phyloP scores from a whole-genome alignment of 345 rosid species.

The Schrenkiella parvula region DNA sequence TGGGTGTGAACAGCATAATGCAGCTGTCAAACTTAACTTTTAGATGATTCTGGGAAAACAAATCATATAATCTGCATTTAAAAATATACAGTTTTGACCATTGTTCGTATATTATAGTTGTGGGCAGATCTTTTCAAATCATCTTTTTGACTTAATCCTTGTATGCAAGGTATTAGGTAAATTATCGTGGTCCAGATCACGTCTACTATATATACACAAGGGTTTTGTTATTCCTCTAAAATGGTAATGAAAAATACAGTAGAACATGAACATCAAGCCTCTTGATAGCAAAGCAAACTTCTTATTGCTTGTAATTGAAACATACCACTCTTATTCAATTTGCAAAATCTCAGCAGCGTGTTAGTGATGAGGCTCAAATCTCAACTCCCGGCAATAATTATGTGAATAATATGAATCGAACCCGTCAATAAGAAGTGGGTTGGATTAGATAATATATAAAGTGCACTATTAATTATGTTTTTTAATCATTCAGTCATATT shows the following conservation, averaged over 20 bases:
- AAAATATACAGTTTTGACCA: conserved; percentile 6
- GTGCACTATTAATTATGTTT: neutral
- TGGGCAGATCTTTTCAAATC: conserved; percentile 24
- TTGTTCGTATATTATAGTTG: neutral
- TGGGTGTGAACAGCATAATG: conserved; percentile 6
- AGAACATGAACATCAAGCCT: too few species aligned
- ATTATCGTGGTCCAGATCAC: neutral
- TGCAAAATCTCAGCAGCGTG: neutral
- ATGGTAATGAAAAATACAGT: neutral
- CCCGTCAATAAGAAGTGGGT: neutral
- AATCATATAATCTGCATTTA: neutral
- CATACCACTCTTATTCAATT: neutral
- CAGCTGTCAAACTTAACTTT: conserved; percentile 15
- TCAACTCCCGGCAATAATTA: neutral
- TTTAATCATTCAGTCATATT: neutral
- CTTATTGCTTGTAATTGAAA: neutral
- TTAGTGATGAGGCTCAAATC: neutral
- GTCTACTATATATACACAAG: neutral
- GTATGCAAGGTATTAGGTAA: conserved; percentile 21
- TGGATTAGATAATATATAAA: neutral
- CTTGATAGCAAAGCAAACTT: too few species aligned
- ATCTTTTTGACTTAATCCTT: conserved; percentile 25
- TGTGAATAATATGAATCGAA: neutral
- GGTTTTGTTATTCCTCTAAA: neutral
- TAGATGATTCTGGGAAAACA: neutral